Base-by-base conservation (phyloP, 495 filamentous ascomycete genomes). In the Stereocaulon alpinum region DNA sequence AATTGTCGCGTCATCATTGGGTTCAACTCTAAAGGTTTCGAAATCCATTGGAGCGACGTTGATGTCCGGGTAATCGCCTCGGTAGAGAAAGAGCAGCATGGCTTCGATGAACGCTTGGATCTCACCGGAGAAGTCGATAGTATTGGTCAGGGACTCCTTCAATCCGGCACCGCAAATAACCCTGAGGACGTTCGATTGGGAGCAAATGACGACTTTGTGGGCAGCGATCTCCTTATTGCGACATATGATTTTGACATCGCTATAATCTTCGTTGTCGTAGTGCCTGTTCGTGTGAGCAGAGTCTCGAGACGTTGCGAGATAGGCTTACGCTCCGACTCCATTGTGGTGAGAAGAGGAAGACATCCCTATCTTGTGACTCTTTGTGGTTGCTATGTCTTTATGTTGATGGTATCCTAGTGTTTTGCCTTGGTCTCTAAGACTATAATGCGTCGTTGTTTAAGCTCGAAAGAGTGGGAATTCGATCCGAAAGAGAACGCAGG, bases 171-270 rank as follows among this genome's bases (percentile, higher is more conserved):
- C 18, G 58, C 58, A 60, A 14, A n/a, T 34, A 4, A 18, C 48
- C 1, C 42, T 9, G 12, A 60, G 52, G 29, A 60, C 17, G 4
- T 34, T 45, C n/a, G 55, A 45, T 37, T 56, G 55, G 9, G 40
- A 56, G 55, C 55, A 56, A 17, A 56, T 6, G 0, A 56, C 18
- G 17, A 56, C 18, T 11, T 56, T 56, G 27, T 56, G 55, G 2
- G 43, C 55, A 40, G 30, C 11, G 6, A 47, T 43, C 17, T 43
- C 42, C 0, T 10, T 20, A 1, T 18, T 24, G 41, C 42, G 17
- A 14, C 55, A 34, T 3, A 18, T 20, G 27, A 56, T 56, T 4
- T 43, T 56, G 6, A 56, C n/a, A 37, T 56, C 55, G 18, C 22
- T 30, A 24, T 22, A 61, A 6, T 22, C 27, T 20, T 42, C 50